Percentiles rank a stretch among this genome's conserved stretches.
Evolutionary conservation across 2,329 filamentous ascomycete species (phyloP).

Genomic region (Claviceps pazoutovae): DNA sequence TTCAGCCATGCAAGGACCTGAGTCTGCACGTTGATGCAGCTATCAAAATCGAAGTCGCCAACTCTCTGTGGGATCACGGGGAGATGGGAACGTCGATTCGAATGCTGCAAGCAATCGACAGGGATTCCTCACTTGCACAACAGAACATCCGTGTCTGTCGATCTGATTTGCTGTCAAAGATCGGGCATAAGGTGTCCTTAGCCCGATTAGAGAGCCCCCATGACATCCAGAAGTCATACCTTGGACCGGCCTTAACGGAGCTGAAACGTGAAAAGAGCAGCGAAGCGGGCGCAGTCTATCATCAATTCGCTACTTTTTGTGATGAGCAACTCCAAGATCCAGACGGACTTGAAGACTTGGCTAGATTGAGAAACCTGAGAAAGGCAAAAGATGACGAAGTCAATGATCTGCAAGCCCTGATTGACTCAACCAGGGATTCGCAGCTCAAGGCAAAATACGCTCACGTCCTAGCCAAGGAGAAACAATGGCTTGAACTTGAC

Average conservation of each 20-base stretch:
- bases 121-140: conserved; percentile 43
- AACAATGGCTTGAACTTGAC: conserved; percentile 81
- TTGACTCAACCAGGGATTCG: conserved; percentile 34
- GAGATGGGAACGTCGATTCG: conserved; percentile 80
- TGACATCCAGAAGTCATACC: conserved; percentile 73
- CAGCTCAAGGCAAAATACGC: conserved; percentile 43
- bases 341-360: conserved; percentile 72
- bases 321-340: conserved; percentile 84
- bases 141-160: conserved; percentile 61
- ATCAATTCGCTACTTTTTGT: conserved; percentile 91
- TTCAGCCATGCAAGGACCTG: conserved; percentile 52
- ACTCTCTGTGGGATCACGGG: conserved; percentile 85
- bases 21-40: conserved; percentile 65
- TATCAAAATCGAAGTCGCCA: conserved; percentile 70
- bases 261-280: conserved; percentile 52
- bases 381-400: conserved; percentile 74
- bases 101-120: conserved; percentile 65
- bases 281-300: conserved; percentile 78
- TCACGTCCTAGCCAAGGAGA: conserved; percentile 55
- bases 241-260: conserved; percentile 72
- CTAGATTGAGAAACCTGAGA: conserved; percentile 63
- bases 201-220: conserved; percentile 85
- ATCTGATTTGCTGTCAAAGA: conserved; percentile 70
- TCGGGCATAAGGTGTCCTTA: conserved; percentile 78
- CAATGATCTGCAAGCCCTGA: conserved; percentile 50